Evolutionary conservation across 2,329 filamentous ascomycete genomes (phyloP).

Genomic region (Dothideomycetes sp.): DNA sequence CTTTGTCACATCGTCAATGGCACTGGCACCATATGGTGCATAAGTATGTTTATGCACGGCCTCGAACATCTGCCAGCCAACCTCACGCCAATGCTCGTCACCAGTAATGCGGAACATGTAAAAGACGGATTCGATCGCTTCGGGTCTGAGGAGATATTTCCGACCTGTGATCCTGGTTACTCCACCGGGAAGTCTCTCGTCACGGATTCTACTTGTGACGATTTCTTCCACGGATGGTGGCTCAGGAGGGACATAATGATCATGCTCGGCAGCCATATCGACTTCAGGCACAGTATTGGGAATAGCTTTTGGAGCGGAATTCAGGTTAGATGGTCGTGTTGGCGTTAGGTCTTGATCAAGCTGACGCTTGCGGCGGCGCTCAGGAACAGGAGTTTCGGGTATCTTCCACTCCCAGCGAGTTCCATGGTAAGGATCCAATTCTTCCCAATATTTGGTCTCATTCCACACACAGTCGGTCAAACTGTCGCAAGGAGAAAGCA

Average conservation of each 20-base stretch:
- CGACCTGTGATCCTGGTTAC: conserved; percentile 30
- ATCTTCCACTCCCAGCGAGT: too few relatives aligned
- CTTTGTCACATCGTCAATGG: conserved; percentile 55
- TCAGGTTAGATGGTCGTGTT: neutral
- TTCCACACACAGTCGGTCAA: conserved; percentile 35
- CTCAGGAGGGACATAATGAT: conserved; percentile 20
- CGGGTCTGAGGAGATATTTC: conserved; percentile 47
- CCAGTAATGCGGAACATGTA: conserved; percentile 87
- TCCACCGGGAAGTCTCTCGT: conserved; percentile 33
- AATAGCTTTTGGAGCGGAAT: neutral
- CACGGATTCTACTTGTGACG: conserved; percentile 26
- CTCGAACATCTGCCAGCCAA: conserved; percentile 79
- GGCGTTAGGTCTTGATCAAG: neutral
- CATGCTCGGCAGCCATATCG: neutral
- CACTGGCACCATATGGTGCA: conserved; percentile 59
- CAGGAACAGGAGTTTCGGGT: too few relatives aligned
- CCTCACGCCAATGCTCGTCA: conserved; percentile 63
- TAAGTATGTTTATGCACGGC: conserved; percentile 58
- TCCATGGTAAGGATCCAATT: conserved; percentile 28
- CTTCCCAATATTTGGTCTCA: conserved; percentile 34
- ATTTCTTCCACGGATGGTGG: conserved; percentile 24
- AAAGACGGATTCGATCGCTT: conserved; percentile 82
- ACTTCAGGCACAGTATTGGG: conserved; percentile 4
- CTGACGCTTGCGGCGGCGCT: neutral
- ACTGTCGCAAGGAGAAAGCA: conserved; percentile 35